Base-by-base conservation (phyloP, 2,329 filamentous ascomycete species). In the Blastomyces percursus region DNA sequence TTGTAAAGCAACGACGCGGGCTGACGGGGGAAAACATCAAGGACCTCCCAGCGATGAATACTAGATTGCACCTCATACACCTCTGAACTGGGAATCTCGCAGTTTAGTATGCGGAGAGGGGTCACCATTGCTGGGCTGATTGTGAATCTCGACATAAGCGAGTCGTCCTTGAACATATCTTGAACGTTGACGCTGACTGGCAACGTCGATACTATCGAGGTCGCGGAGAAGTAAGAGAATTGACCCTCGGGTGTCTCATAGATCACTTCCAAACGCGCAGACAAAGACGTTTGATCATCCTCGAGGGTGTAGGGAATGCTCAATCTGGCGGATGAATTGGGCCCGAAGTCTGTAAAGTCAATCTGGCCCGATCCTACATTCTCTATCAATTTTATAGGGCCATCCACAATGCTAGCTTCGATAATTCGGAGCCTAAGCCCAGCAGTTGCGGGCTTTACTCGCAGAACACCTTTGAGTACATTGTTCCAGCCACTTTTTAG, bases 181-280 rank as follows among this genome's bases (percentile, higher is more conserved):
- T 97, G 92, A 6, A 99, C 94, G 67, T 97, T 97, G 65, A 99
- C 94, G 2, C 93, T 92, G 3, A 99, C 81, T 0, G 91, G 90
- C 4, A 99, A 79, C 0, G 88, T 83, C 1, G 94, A 87, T 2
- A 86, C 82, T 24, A 95, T 80, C 3, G 81, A 83, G 24, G 84
- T 82, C 8, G 81, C 80, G 19, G 82, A 83, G 19, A 84, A 82
- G 71, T 87, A 88, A 61, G 81, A 79, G 66, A 90, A 89, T 8
- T 78, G 79, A 2, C 86, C 88, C 2, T 83, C 77, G 0, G 84
- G 79, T 0, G 89, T 92, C 1, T 82, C 82, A 70, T 94, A 96
- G 0, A 79, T 80, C 11, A 91, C 80, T 66, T 96, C 92, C n/a
- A 93, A 76, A 65, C 86, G 87, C 62, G 93, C 80, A 0, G 85